Percentiles rank a stretch among this genome's conserved stretches.
Evolutionary conservation across 148 eudicot genomes (phyloP).

Genomic region (Amaranthus hypochondriacus): DNA sequence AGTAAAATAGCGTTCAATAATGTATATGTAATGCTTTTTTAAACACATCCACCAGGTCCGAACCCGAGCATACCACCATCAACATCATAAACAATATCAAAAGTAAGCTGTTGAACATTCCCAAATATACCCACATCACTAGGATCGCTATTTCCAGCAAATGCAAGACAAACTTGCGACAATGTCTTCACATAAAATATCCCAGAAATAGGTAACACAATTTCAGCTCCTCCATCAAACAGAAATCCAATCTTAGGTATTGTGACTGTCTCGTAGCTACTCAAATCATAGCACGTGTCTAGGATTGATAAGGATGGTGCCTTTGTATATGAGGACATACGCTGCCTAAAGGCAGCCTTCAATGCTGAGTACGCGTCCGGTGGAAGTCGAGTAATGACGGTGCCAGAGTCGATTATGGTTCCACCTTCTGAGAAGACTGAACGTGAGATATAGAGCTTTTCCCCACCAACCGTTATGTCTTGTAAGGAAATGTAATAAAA

Average conservation of each 20-base stretch:
- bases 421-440: constrained; percentile 48
- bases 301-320: constrained; percentile 47
- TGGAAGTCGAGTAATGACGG: constrained; percentile 66
- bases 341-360: constrained; percentile 36
- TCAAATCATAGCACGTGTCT: constrained; percentile 66
- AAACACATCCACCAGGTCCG: constrained; percentile 49
- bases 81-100: constrained; percentile 70
- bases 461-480: constrained; percentile 48
- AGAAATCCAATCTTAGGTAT: constrained; percentile 48
- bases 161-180: constrained; percentile 57
- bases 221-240: constrained; percentile 37
- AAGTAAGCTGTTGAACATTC: constrained; percentile 56
- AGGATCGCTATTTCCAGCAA: constrained; percentile 47
- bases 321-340: constrained; percentile 44
- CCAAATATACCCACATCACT: constrained; percentile 48
- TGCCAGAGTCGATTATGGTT: constrained; percentile 72
- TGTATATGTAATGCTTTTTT: not conserved
- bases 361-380: constrained; percentile 53
- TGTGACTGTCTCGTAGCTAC: constrained; percentile 27
- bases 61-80: constrained; percentile 67
- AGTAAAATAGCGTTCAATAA: not conserved
- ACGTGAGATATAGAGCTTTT: constrained; percentile 35
- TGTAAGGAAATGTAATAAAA: constrained; percentile 51
- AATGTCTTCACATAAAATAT: constrained; percentile 28
- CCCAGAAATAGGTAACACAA: constrained; percentile 38